Base-by-base conservation (phyloP, 78 protist genomes). In the Protostelium mycophagum region DNA sequence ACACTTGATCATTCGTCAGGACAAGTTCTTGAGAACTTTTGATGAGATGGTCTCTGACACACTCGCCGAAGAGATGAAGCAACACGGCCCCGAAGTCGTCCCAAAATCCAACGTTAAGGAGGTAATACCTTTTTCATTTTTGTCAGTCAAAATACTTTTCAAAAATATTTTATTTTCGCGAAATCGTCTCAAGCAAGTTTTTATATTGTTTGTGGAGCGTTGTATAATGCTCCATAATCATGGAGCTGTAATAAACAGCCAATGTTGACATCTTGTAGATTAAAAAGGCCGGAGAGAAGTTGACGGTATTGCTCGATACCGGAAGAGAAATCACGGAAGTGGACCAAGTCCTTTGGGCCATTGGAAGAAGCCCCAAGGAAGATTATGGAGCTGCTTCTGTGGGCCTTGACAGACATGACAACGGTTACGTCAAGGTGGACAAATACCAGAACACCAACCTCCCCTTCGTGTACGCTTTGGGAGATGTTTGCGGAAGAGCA, bases 401-500 rank as follows among this genome's bases (percentile, higher is more conserved):
- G 29, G 0, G 84, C 37, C 1, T 92, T 1, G 37, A 63, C 35
- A 29, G 86, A 36, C 36, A 87, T 31, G 90, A 36, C 37, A 85
- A 85, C 73, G 95, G 94, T 28, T 37, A 86, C 85, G 88, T 97
- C 51, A 0, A 88, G 0, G 95, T 92, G n/a, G 97, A 97, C 83
- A 93, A 91, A 35, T 91, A 28, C 86, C 95, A 96, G 90, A 31
- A 35, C 84, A 96, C 98, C 36, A 39, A 35, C 34, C 91, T 36
- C 1, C 85, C 34, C 84, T 89, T 88, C 39, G 86, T 97, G 0
- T 91, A 90, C 89, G 96, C 98, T 1, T 87, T 97, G 1, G 98
- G 98, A 85, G 98, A 97, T 87, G 94, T 92, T 35, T 63, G 83
- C 85, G 96, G 96, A 63, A 87, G 90, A 87, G 86, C 90, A 51